These are phyloP conservation scores for Pharus latifolius DNA, from an alignment of 176 grass and related monocot genomes.

Conservation along the genomic window DNA sequence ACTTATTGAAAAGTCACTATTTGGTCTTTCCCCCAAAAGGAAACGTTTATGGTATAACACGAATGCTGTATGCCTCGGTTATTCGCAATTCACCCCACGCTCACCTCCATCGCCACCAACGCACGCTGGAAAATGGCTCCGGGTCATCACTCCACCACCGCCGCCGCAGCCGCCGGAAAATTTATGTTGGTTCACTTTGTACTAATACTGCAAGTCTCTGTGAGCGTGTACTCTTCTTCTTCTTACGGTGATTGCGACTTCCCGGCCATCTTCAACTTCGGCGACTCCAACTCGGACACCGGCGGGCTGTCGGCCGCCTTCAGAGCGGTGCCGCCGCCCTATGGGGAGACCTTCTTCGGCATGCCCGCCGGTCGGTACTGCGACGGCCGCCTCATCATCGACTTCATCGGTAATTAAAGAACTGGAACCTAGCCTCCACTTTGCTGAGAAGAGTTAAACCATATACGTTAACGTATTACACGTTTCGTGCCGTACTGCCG, in stretches of 20 bases:
- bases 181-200: neutral
- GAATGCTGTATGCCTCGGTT: too few relatives aligned
- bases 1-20: too few relatives aligned
- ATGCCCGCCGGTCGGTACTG: constrained; percentile 33
- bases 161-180: too few relatives aligned
- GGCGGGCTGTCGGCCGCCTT: constrained; percentile 67
- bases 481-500: too few relatives aligned
- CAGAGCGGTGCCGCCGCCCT: constrained; percentile 39
- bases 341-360: constrained; percentile 52
- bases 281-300: constrained; percentile 97
- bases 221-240: too few relatives aligned
- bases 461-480: too few relatives aligned
- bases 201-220: neutral
- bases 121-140: neutral
- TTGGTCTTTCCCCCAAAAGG: too few relatives aligned
- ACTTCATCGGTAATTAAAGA: constrained; percentile 56
- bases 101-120: neutral
- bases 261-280: constrained; percentile 94
- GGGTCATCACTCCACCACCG: neutral
- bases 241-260: too few relatives aligned
- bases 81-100: too few relatives aligned
- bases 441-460: too few relatives aligned
- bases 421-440: too few relatives aligned
- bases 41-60: too few relatives aligned
- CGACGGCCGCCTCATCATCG: constrained; percentile 45